phyloP scores from a whole-genome alignment of 768 basidiomycete genomes.

The Pleurotus ostreatus region DNA sequence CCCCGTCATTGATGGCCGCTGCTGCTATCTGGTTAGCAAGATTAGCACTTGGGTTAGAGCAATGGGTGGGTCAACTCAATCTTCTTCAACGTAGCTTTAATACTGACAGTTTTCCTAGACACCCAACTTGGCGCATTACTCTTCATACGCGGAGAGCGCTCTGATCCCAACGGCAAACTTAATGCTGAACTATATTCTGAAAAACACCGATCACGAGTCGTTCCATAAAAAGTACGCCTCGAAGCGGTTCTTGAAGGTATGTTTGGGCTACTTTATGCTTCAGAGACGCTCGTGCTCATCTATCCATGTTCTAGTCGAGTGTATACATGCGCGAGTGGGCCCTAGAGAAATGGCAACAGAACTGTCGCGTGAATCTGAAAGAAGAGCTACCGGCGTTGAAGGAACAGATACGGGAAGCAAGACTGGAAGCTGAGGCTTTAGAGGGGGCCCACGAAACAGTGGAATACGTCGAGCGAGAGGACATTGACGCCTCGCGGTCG shows the following conservation, averaged over 20 bases:
- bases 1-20: conserved; percentile 86
- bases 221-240: conserved; percentile 93
- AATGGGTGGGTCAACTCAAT: conserved; percentile 67
- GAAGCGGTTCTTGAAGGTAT: conserved; percentile 85
- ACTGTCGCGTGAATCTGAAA: conserved; percentile 50
- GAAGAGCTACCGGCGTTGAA: conserved; percentile 60
- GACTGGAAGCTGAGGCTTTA: conserved; percentile 18
- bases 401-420: conserved; percentile 43
- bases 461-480: background rate
- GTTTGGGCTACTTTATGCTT: conserved; percentile 3
- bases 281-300: background rate
- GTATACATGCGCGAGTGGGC: conserved; percentile 86
- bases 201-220: conserved; percentile 74
- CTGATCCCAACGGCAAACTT: conserved; percentile 86
- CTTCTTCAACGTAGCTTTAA: background rate
- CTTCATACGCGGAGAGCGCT: conserved; percentile 83
- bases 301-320: conserved; percentile 53
- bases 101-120: conserved; percentile 36
- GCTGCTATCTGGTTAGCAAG: conserved; percentile 89
- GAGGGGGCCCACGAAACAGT: conserved; percentile 8
- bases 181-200: conserved; percentile 90
- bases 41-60: conserved; percentile 71
- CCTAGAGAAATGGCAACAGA: conserved; percentile 66
- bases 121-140: conserved; percentile 89
- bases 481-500: background rate